A percentile compares a stretch with the other conserved stretches of the same genome.
These are phyloP conservation scores for Ophiocordyceps camponoti-rufipedis DNA, from an alignment of 2,329 filamentous ascomycete genomes.

Conservation along the genomic window DNA sequence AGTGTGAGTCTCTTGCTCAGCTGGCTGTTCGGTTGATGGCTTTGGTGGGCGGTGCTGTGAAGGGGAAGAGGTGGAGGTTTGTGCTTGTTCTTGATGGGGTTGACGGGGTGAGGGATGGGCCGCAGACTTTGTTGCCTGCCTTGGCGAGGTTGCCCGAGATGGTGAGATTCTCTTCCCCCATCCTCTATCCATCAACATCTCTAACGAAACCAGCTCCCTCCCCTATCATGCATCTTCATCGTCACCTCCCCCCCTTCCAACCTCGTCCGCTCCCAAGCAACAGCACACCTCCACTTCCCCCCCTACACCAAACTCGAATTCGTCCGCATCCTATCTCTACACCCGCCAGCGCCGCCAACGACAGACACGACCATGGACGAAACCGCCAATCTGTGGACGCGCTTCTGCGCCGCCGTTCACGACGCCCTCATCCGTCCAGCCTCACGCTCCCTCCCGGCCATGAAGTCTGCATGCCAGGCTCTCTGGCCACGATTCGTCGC, in stretches of 20 bases:
- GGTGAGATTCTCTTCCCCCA: constrained; percentile 26
- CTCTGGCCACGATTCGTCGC: constrained; percentile 76
- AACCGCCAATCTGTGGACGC: constrained; percentile 54
- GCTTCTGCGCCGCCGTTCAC: constrained; percentile 71
- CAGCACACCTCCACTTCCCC: constrained; percentile 66
- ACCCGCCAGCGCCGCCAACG: constrained; percentile 19
- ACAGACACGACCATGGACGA: constrained; percentile 32
- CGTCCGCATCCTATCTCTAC: constrained; percentile 53
- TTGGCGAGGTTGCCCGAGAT: constrained; percentile 67
- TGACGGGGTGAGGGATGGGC: constrained; percentile 66
- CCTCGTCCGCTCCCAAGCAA: constrained; percentile 49
- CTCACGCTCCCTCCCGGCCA: constrained; percentile 58
- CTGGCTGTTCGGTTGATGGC: constrained; percentile 54
- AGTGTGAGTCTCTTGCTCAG: constrained; percentile 67
- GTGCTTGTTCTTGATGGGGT: constrained; percentile 78
- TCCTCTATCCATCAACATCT: neutral
- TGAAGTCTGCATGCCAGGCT: constrained; percentile 40
- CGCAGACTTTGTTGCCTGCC: constrained; percentile 61
- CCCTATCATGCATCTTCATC: constrained; percentile 59
- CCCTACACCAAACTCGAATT: constrained; percentile 70
- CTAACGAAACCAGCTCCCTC: constrained; percentile 45
- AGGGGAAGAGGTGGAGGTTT: constrained; percentile 34
- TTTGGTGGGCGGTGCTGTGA: constrained; percentile 31
- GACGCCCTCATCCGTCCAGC: constrained; percentile 71
- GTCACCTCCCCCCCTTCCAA: constrained; percentile 52